Percentiles rank a stretch among this genome's conserved stretches.
These are phyloP conservation scores for Echium plantagineum DNA, from an alignment of 257 asterid species.

Conservation along the genomic window DNA sequence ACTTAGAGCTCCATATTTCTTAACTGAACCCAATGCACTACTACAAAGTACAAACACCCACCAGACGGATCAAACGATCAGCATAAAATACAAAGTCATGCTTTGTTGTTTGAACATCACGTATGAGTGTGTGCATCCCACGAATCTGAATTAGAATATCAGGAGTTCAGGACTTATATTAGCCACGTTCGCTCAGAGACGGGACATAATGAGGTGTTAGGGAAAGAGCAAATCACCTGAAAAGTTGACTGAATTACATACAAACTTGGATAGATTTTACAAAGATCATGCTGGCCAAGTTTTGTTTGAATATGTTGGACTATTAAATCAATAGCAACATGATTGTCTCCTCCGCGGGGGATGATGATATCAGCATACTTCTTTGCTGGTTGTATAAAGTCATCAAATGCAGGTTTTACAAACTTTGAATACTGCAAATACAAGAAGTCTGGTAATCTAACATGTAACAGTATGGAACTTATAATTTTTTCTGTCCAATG, in stretches of 20 bases:
- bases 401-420: constrained; percentile 97
- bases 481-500: background rate
- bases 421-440: constrained; percentile 87
- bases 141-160: constrained; percentile 59
- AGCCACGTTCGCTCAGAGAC: background rate
- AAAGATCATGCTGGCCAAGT: constrained; percentile 98
- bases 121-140: constrained; percentile 98
- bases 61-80: constrained; percentile 91
- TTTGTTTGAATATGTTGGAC: constrained; percentile 96
- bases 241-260: constrained; percentile 93
- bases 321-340: constrained; percentile 93
- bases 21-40: constrained; percentile 4
- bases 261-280: constrained; percentile 94
- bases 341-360: constrained; percentile 99
- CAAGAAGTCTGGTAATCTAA: constrained; percentile 6
- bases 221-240: constrained; percentile 47
- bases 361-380: constrained; percentile 95
- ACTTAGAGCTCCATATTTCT: constrained; percentile 4
- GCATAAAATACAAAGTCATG: constrained; percentile 92
- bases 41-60: constrained; percentile 21
- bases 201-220: background rate
- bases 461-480: too few relatives aligned
- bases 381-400: constrained; percentile 92
- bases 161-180: constrained; percentile 6
- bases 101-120: constrained; percentile 82